Base-by-base conservation (phyloP, 768 basidiomycete species). In the Nidularia pulvinata region DNA sequence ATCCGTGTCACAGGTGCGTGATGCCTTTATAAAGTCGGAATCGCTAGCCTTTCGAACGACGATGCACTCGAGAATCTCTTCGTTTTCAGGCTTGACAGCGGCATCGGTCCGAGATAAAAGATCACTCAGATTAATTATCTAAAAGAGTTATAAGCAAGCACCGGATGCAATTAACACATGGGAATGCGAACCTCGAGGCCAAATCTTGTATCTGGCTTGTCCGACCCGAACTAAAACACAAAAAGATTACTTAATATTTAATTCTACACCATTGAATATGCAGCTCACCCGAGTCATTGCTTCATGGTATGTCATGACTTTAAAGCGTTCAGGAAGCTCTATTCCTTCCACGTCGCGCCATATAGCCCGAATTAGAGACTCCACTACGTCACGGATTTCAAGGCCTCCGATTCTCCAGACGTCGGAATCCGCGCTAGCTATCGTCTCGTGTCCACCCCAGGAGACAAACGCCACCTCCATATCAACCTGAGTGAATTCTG, bases 401-500 rank as follows among this genome's bases (percentile, higher is more conserved):
- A 66, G 67, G 14, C 93, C 95, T 22, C 95, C 95, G 51, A 98
- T 95, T 50, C 84, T 77, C 95, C 95, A 98, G 7, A 57, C 54
- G 53, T 80, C 69, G 32, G 63, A 57, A 47, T 48, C 32, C 44
- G 44, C 32, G 34, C 62, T 19, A 7, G 7, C n/a, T 7, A 30
- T 56, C 52, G 9, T 51, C 56, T 39, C 56, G 52, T 48, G 61
- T 55, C 67, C 60, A 33, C 88, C 88, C 86, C 95, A 97, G 6
- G 89, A 88, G 14, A 95, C 87, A 70, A 90, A 98, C 2, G 90
- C 93, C 91, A 97, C 95, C 72, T 98, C 95, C 57, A 98, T 70
- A 83, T 98, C 95, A 56, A 98, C 78, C 72, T 98, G 95, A 19
- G 95, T 98, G 70, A 98, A 98, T 69, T 98, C 95, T 0, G 95